Base-by-base conservation (phyloP, 2,329 filamentous ascomycete genomes). In the Hirsutella rhossiliensis region DNA sequence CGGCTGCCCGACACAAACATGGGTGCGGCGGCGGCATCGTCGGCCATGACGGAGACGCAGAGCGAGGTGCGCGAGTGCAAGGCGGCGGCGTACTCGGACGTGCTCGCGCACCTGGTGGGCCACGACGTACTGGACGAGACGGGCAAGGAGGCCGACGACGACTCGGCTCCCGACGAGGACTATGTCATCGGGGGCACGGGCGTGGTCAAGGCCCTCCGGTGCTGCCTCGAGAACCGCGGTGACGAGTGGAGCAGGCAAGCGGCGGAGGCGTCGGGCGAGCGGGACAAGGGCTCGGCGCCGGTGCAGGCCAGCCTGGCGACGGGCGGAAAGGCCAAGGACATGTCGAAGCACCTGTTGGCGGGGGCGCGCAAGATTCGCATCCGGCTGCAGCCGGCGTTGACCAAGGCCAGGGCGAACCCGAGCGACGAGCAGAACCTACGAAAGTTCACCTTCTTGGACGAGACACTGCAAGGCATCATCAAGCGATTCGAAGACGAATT, bases 121-220 rank as follows among this genome's bases (percentile, higher is more conserved):
- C 77, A 86, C 52, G 75, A 78, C 45, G 65, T 71, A 23, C 56
- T 66, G 42, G 54, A 61, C 31, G 69, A 58, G 61, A 77, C 59
- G 61, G 74, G 57, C 52, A 62, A 53, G 50, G 73, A 76, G 19
- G 79, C 82, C 39, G 76, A 82, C 19, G 72, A 78, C 38, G 78
- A 82, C 3, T 71, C 80, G 11, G 83, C 87, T 7, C 85, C 88
- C 0, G 87, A 95, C 51, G 84, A 94, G 46, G 87, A 96, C 61
- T 97, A 97, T 62, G 88, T 97, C 38, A 92, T 97, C 55, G 89
- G 90, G 18, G 90, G 90, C 15, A 95, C 88, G 1, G 92, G 90
- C 23, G 87, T 98, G 2, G 90, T 94, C 41, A 96, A 95, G 65
- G 92, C 92, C 5, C 71, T 98, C 39, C 82, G 87, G 43, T 94